Percentiles rank a stretch among this genome's conserved stretches.
Conservation (phyloP, 345 rosid genomes). For the Passiflora organensis region DNA sequence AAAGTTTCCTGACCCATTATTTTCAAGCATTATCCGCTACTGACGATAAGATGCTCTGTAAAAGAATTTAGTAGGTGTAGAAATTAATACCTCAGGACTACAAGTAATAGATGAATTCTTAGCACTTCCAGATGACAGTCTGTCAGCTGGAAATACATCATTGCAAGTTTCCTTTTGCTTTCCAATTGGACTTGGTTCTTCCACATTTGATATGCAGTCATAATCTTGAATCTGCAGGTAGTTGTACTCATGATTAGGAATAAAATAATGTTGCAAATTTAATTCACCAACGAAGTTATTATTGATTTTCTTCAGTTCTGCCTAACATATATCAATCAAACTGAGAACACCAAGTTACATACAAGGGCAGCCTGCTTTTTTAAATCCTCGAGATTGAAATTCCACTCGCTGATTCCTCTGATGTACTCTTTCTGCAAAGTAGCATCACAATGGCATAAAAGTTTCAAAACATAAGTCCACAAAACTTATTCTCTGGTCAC, state of each 20-base stretch:
- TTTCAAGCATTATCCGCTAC: background rate
- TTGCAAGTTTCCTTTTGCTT: conserved; percentile 40
- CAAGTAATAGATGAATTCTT: conserved; percentile 47
- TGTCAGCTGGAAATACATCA: conserved; percentile 28
- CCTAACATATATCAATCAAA: background rate
- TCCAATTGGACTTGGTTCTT: conserved; percentile 34
- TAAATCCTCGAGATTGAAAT: conserved; percentile 93
- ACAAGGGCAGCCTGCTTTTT: conserved; percentile 93
- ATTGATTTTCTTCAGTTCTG: background rate
- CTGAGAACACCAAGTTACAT: conserved; percentile 25
- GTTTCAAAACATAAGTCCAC: conserved; percentile 2
- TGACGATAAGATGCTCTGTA: conserved; percentile 3
- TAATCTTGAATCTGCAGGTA: conserved; percentile 65
- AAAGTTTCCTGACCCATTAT: background rate
- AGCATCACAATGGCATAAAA: conserved; percentile 7
- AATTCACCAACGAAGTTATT: too few species aligned
- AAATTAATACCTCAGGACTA: conserved; percentile 50
- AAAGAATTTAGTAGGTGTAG: too few species aligned
- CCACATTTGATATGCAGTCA: conserved; percentile 49
- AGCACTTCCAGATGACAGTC: conserved; percentile 35
- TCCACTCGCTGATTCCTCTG: conserved; percentile 94
- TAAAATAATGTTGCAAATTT: conserved; percentile 2
- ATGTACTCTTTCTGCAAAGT: conserved; percentile 87
- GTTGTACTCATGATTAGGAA: conserved; percentile 7
- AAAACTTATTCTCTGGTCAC: background rate